phyloP scores from a whole-genome alignment of 2,329 filamentous ascomycete genomes.

The Fusarium albidum region DNA sequence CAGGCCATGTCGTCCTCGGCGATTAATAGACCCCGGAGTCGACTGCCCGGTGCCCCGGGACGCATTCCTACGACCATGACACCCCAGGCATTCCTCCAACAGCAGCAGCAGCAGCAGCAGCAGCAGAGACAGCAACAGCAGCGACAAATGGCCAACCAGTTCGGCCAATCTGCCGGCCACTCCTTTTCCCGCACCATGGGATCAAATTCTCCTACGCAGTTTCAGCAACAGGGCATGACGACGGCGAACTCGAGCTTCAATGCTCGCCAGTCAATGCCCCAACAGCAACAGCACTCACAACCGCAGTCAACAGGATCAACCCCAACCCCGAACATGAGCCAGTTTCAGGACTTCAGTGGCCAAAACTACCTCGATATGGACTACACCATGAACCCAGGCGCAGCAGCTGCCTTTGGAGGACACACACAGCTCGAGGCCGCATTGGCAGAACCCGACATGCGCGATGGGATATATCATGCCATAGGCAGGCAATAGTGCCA shows the following conservation, averaged over 20 bases:
- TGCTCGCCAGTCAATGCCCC: background rate
- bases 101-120: constrained; percentile 25
- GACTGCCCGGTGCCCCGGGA: background rate
- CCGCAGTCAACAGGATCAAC: constrained; percentile 17
- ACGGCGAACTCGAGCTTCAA: constrained; percentile 9
- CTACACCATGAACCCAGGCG: constrained; percentile 19
- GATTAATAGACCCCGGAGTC: constrained; percentile 4
- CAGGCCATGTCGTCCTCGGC: constrained; percentile 6
- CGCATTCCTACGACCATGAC: constrained; percentile 10
- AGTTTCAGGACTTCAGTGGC: constrained; percentile 31
- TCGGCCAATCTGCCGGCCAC: constrained; percentile 12
- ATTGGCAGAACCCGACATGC: constrained; percentile 34
- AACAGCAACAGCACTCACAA: constrained; percentile 21
- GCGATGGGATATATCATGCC: constrained; percentile 35
- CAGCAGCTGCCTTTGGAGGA: constrained; percentile 26
- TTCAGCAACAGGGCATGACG: constrained; percentile 26
- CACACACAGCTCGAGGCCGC: constrained; percentile 33
- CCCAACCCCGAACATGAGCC: constrained; percentile 11
- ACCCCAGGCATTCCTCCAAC: constrained; percentile 21
- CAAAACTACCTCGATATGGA: constrained; percentile 40
- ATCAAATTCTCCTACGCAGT: constrained; percentile 20
- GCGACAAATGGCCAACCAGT: constrained; percentile 29
- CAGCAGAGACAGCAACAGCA: constrained; percentile 28
- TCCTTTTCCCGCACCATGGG: constrained; percentile 21
- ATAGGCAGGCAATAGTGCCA: constrained; percentile 29